Evolutionary conservation across 2,329 filamentous ascomycete species (phyloP), one percentile per base, ranked within the genome.

Genomic region (Fusarium transvaalense): DNA sequence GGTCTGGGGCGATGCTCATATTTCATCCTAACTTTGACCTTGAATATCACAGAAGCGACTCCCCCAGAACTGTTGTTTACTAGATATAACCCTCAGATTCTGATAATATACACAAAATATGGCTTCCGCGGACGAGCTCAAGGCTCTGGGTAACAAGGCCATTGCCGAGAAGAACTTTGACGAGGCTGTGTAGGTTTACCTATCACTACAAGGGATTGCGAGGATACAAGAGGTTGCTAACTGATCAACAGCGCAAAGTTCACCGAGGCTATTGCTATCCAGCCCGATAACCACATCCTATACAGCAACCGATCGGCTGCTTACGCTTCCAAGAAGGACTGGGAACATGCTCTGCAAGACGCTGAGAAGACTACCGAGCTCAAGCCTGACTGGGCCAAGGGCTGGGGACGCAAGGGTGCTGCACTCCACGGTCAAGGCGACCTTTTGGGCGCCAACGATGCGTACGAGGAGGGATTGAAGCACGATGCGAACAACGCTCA

Each of bases 371-470:
- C 93, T 5, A 97, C 92, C 56, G 89, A 97, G 81, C 85, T 99
- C 79, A 98, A 99, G 86, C 92, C 95, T 14, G 96, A 98, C 84
- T 99, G 96, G 96, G 90, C 93, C 63, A 98, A 98, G 83, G 96
- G 96, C 71, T 97, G 93, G 91, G 91, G 92, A 61, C 90, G 96
- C 64, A 97, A 97, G 80, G 96, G 95, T 71, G 91, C 94, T 68
- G 96, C 96, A 57, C 86, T 94, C 34, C 96, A 97, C 79, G 96
- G 96, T 45, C 84, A 90, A 63, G 93, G 94, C 52, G 93, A 99
- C 78, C 86, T 98, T 23, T 84, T 96, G 50, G 92, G 89, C 47
- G 94, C 96, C 34, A 88, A 91, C 68, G 94, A 97, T 75, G 94
- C 97, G 23, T 99, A 97, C 79, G 92, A 97, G 76, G 88, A 97